Evolutionary conservation across 2,329 filamentous ascomycete species (phyloP).

Genomic region (Fusarium staphyleae): DNA sequence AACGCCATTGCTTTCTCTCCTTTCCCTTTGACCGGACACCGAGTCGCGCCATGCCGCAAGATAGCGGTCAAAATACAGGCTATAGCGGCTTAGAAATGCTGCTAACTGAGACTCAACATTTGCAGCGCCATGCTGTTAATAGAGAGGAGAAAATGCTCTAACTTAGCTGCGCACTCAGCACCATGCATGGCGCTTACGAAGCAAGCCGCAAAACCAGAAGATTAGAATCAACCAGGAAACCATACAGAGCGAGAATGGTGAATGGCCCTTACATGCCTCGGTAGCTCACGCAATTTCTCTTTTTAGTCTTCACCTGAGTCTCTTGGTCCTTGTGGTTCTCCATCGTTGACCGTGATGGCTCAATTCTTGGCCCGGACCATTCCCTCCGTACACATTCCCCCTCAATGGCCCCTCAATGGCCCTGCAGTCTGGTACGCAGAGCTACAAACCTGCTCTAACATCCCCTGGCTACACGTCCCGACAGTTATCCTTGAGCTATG

Average conservation of each 20-base stretch:
- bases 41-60: not conserved
- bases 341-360: not conserved
- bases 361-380: constrained; percentile 17
- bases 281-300: not conserved
- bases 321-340: not conserved
- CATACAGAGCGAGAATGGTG: not conserved
- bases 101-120: not conserved
- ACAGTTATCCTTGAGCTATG: constrained; percentile 6
- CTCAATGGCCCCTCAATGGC: not conserved
- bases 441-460: constrained; percentile 33
- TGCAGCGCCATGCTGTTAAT: too few relatives aligned
- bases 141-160: too few relatives aligned
- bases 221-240: not conserved
- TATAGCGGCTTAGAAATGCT: too few relatives aligned
- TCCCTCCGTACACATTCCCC: constrained; percentile 28
- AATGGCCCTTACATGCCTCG: constrained; percentile 8
- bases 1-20: not conserved
- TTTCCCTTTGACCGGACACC: not conserved
- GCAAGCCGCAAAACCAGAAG: constrained; percentile 10
- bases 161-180: constrained; percentile 1
- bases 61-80: not conserved
- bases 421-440: constrained; percentile 16
- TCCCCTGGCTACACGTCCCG: constrained; percentile 4
- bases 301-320: not conserved
- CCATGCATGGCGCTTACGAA: not conserved